Evolutionary conservation across 2,329 filamentous ascomycete species (phyloP).

Genomic region (Beauveria australis): DNA sequence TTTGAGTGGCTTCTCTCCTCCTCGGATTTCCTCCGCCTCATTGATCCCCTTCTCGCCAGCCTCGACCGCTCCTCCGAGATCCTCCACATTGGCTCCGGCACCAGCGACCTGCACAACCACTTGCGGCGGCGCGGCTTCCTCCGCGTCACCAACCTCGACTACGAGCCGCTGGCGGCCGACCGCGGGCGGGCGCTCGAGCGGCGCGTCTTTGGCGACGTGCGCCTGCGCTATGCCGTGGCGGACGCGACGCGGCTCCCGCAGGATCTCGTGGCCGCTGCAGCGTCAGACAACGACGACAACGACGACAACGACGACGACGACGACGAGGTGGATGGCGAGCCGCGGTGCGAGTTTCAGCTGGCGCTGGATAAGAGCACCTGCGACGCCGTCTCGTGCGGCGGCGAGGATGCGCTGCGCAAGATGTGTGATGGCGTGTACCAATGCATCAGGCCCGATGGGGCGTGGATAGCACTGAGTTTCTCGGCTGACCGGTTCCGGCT

Average conservation of each 20-base stretch:
- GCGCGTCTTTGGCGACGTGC: constrained; percentile 34
- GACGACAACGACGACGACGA: neutral
- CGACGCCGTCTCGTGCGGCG: constrained; percentile 40
- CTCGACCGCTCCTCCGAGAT: constrained; percentile 24
- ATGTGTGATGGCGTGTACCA: constrained; percentile 31
- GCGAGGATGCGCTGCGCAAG: constrained; percentile 25
- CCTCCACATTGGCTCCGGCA: constrained; percentile 41
- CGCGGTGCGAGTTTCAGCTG: constrained; percentile 26
- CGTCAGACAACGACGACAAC: neutral
- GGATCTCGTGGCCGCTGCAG: constrained; percentile 7
- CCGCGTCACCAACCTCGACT: constrained; percentile 41
- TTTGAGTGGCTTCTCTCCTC: constrained; percentile 43
- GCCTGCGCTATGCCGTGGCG: constrained; percentile 34
- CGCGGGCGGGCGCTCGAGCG: constrained; percentile 33
- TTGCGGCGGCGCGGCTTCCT: constrained; percentile 34
- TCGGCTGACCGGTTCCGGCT: constrained; percentile 33
- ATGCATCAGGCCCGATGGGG: constrained; percentile 27
- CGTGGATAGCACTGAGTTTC: constrained; percentile 42
- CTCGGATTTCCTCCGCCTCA: constrained; percentile 29
- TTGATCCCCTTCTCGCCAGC: constrained; percentile 28
- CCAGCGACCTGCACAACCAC: constrained; percentile 40
- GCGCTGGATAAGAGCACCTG: constrained; percentile 42
- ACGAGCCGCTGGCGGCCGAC: constrained; percentile 38
- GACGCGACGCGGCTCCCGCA: constrained; percentile 33
- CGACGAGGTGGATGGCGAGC: neutral